Evolutionary conservation across 1,139 yeast species (phyloP).

Genomic region (Dujonia santamariae): DNA sequence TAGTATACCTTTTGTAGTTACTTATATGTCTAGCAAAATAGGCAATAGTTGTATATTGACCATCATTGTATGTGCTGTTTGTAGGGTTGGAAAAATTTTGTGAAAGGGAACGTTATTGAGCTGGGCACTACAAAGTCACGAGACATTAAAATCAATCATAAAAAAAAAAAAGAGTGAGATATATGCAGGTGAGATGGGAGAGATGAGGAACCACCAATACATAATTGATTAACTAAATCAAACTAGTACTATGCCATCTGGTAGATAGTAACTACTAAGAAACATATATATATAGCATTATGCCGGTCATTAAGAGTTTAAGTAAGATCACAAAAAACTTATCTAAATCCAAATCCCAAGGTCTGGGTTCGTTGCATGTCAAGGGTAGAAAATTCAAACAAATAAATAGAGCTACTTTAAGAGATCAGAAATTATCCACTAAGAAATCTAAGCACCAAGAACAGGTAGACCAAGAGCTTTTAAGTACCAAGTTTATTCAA

Average conservation of each 20-base stretch:
- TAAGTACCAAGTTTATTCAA: slow-evolving; percentile 62
- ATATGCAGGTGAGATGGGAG: background rate
- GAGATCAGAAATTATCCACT: slow-evolving; percentile 67
- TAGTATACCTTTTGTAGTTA: too few species aligned
- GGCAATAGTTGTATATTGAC: background rate
- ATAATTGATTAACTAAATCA: background rate
- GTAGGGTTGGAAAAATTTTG: background rate
- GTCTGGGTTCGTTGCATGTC: slow-evolving; percentile 76
- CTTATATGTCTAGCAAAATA: too few species aligned
- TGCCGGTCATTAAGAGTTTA: slow-evolving; percentile 80
- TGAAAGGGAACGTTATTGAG: too few species aligned
- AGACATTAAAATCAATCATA: background rate
- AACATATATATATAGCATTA: slow-evolving; percentile 20
- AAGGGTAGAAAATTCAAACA: slow-evolving; percentile 87
- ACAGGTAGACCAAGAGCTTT: slow-evolving; percentile 52
- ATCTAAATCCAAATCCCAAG: slow-evolving; percentile 53
- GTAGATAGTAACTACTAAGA: background rate
- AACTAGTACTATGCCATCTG: background rate
- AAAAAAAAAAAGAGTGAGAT: background rate
- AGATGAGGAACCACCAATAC: background rate
- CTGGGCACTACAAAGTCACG: too few species aligned
- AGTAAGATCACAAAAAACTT: slow-evolving; percentile 67
- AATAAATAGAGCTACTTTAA: slow-evolving; percentile 76
- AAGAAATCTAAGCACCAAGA: slow-evolving; percentile 56
- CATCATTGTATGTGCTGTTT: background rate